Evolutionary conservation across 2,329 filamentous ascomycete species (phyloP).

Genomic region (Alternaria triticimaculans): DNA sequence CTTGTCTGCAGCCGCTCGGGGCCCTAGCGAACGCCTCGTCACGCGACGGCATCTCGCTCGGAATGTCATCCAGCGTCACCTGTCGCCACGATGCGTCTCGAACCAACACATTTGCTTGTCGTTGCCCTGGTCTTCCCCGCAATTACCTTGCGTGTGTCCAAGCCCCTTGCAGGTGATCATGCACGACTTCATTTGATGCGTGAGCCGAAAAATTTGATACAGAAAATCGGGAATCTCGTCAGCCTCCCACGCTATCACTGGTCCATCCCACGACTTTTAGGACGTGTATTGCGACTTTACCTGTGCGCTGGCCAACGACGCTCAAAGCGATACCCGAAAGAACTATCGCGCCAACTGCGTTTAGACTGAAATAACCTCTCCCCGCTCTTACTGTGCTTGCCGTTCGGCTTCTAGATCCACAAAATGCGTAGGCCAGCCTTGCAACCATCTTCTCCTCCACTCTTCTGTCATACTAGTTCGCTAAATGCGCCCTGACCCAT

Average conservation of each 20-base stretch:
- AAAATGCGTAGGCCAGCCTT: constrained; percentile 35
- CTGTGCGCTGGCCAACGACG: constrained; percentile 42
- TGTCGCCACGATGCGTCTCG: constrained; percentile 29
- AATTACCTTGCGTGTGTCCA: constrained; percentile 40
- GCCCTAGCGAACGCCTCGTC: constrained; percentile 20
- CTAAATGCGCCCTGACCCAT: constrained; percentile 30
- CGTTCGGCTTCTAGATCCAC: constrained; percentile 33
- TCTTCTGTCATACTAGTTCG: constrained; percentile 25
- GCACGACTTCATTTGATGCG: constrained; percentile 44
- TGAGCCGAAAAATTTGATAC: constrained; percentile 38
- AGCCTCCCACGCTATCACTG: constrained; percentile 39
- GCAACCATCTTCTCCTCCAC: constrained; percentile 22
- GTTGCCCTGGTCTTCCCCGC: constrained; percentile 46
- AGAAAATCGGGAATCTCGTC: constrained; percentile 29
- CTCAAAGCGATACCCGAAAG: constrained; percentile 32
- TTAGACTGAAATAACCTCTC: constrained; percentile 45
- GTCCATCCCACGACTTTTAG: constrained; percentile 21
- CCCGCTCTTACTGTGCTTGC: constrained; percentile 34
- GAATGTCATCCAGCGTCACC: constrained; percentile 33
- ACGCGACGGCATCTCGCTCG: constrained; percentile 30
- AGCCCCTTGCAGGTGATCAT: constrained; percentile 51
- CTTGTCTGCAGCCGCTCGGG: constrained; percentile 19
- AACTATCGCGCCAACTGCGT: constrained; percentile 44
- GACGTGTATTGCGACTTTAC: constrained; percentile 35
- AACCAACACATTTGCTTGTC: constrained; percentile 16